Evolutionary conservation across 2,329 filamentous ascomycete genomes (phyloP), one percentile per base, ranked within the genome.

Genomic region (Fusarium abutilonis): DNA sequence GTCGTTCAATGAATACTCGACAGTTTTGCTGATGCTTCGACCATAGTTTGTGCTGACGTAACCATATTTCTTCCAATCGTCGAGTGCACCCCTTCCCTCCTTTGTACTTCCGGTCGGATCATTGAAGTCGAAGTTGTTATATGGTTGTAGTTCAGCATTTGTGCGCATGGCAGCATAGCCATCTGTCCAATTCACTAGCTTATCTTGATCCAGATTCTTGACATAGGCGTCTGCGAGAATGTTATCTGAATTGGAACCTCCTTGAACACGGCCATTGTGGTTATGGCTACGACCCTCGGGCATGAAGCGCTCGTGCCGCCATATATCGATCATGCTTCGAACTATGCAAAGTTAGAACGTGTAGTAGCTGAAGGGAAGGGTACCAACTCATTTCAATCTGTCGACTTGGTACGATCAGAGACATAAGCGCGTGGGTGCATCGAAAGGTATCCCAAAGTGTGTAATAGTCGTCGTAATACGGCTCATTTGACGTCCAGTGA

Each of bases 401-500:
- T 3, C 79, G 78, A 1, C 65, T 68, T 0, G 84, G 84, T 28
- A 85, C 79, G 7, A 86, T 72, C 23, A 87, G 75, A 23, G 48
- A 44, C 11, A 51, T 15, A 84, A 83, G 74, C 0, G 82, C 75
- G 2, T 80, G 81, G 1, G 82, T 80, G 66, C 82, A 86, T 42
- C 84, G 77, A 70, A 86, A 86, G 5, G 48, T 51, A 39, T 78
- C 76, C 85, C 85, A 87, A 11, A 84, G 76, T 0, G 84, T 86
- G 69, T 85, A 87, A 42, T 84, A 80, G 61, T 87, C 84, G 46
- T 87, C 83, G 65, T 84, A 87, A 56, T 83, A 86, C 2, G 85
- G 84, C 64, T 87, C 84, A 0, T 70, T 69, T 2, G 79, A 82
- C 5, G 73, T 70, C 84, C 85, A 87, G 4, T 76, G 70, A 0